A percentile compares a stretch with the other conserved stretches of the same genome.
Evolutionary conservation across 2,329 filamentous ascomycete species (phyloP).

Genomic region (Pseudogymnoascus sp.): DNA sequence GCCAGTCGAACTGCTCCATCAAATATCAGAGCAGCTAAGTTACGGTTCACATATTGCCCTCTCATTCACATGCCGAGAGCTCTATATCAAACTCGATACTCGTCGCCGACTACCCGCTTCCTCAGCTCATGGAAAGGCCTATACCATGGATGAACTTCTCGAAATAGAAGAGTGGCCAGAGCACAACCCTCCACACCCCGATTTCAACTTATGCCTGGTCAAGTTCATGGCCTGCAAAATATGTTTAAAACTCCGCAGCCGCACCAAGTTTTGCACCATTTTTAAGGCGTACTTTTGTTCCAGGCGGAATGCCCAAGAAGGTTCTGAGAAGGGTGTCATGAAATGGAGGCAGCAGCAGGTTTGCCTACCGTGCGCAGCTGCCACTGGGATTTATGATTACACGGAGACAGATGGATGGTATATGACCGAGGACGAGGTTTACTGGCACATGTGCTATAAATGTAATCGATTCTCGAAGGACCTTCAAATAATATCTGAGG

Average conservation of each 20-base stretch:
- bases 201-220: neutral
- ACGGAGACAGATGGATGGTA: neutral
- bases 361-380: neutral
- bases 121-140: neutral
- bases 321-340: neutral
- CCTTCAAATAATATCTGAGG: neutral
- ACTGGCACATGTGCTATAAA: neutral
- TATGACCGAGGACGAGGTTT: neutral
- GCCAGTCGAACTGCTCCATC: neutral
- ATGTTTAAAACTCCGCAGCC: neutral
- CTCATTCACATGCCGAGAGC: neutral
- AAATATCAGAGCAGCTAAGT: neutral
- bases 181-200: neutral
- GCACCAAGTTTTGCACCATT: neutral
- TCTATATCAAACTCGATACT: neutral
- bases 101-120: neutral
- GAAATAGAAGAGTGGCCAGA: neutral
- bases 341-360: neutral
- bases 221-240: neutral
- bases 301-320: neutral
- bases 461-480: neutral
- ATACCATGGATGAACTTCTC: neutral
- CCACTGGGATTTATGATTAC: neutral
- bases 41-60: neutral
- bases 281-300: neutral